Evolutionary conservation across 305 asterid species (phyloP).

Genomic region (Rubia balearica): DNA sequence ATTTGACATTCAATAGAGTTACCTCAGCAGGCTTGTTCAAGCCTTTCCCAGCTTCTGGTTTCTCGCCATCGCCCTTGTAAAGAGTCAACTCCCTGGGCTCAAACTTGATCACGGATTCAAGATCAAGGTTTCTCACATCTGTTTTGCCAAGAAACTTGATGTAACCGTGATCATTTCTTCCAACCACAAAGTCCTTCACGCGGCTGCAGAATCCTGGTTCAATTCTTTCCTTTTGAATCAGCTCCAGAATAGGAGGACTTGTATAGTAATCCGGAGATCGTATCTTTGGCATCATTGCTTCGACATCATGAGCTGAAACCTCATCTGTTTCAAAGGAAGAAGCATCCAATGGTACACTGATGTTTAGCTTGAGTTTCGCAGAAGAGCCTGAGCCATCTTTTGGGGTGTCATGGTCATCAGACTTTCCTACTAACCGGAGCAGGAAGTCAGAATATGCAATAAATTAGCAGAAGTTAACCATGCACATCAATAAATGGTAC

Average conservation of each 20-base stretch:
- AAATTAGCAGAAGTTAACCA: neutral
- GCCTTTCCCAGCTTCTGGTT: conserved; percentile 75
- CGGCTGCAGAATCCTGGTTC: conserved; percentile 59
- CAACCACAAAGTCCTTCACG: conserved; percentile 75
- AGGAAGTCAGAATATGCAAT: neutral
- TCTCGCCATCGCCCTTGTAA: conserved; percentile 49
- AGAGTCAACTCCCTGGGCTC: conserved; percentile 57
- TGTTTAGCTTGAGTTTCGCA: neutral
- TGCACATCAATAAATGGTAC: neutral
- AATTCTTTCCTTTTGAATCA: conserved; percentile 68
- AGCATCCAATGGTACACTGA: neutral
- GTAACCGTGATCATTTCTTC: conserved; percentile 64
- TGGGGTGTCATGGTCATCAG: neutral
- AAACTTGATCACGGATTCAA: conserved; percentile 59
- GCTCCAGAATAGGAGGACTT: conserved; percentile 56
- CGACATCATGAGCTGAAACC: conserved; percentile 8
- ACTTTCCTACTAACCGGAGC: too few species aligned
- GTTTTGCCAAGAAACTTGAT: conserved; percentile 80
- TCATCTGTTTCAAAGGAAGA: conserved; percentile 1
- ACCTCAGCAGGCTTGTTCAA: conserved; percentile 76
- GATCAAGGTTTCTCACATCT: conserved; percentile 62
- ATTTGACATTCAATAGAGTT: conserved; percentile 63
- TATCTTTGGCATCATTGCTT: conserved; percentile 50
- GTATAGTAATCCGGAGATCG: conserved; percentile 55
- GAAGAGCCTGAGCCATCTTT: conserved; percentile 1